Base-by-base conservation (phyloP, 2,329 filamentous ascomycete species). In the Monosporascus cannonballus region DNA sequence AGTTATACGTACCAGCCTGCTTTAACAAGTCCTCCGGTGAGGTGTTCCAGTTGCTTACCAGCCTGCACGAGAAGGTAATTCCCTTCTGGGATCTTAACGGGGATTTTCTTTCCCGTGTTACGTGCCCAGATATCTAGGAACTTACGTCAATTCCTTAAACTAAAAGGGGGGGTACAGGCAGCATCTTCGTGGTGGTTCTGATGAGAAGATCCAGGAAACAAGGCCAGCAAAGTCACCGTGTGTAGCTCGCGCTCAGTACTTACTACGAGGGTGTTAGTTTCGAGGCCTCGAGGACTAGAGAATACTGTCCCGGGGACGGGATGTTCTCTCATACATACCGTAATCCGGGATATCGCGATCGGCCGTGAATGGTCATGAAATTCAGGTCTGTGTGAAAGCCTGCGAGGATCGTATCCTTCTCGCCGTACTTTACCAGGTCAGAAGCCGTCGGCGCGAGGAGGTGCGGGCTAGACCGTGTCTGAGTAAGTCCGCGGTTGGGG, bases 351-450 rank as follows among this genome's bases (percentile, higher is more conserved):
- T 82, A 84, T 54, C 81, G 78, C 30, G 78, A 82, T 58, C 81
- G 81, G 52, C 81, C 81, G 70, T 84, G 81, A 67, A 84, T 84
- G 58, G 81, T 84, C 50, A 84, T 73, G 65, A 84, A 84, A 73
- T 84, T 84, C 53, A 84, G 78, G 61, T 84, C 81, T 1, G 81
- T 84, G 66, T 84, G 81, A 71, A 84, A 84, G 39, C 81, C 81
- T 17, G 81, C 81, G 17, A 84, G 75, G 61, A 84, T 83, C 48
- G 79, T 84, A 69, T 83, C 75, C 49, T 73, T 69, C 3, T 65
- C 47, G 47, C 77, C 78, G 69, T 83, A 81, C 53, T 76, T 79
- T 14, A 56, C 51, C 14, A 84, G 75, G 62, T 84, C 78, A 0
- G 80, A 83, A 1, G 81, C 79, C 1, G 81, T 84, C 0, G 81